Evolutionary conservation across 2,329 filamentous ascomycete genomes (phyloP).

Genomic region (Fusarium brachygibbosum): DNA sequence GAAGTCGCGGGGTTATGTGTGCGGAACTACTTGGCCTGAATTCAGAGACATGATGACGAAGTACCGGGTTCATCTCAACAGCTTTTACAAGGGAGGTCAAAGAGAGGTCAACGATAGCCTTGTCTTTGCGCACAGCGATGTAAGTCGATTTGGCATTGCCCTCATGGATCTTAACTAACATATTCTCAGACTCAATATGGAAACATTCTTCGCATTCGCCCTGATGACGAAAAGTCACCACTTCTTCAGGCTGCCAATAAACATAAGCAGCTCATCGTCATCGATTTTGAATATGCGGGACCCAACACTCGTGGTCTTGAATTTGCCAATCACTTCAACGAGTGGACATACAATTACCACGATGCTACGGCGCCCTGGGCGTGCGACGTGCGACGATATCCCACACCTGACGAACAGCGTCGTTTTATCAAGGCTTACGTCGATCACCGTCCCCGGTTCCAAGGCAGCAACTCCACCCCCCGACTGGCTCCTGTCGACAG

Average conservation of each 20-base stretch:
- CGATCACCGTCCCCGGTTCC: conserved; percentile 79
- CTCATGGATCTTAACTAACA: conserved; percentile 19
- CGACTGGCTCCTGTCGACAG: conserved; percentile 62
- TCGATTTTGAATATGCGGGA: conserved; percentile 97
- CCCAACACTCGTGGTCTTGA: conserved; percentile 89
- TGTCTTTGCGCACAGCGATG: conserved; percentile 98
- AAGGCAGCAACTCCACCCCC: conserved; percentile 62
- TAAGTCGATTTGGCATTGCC: conserved; percentile 60
- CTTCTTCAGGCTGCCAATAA: conserved; percentile 90
- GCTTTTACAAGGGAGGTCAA: conserved; percentile 74
- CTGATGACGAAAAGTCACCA: conserved; percentile 82
- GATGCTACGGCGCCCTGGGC: conserved; percentile 73
- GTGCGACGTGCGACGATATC: conserved; percentile 79
- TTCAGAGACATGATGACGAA: conserved; percentile 82
- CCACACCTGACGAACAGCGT: conserved; percentile 82
- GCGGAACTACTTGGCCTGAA: conserved; percentile 83
- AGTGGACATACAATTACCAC: conserved; percentile 99
- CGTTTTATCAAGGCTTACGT: conserved; percentile 91
- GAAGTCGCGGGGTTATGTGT: conserved; percentile 81
- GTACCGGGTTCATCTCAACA: conserved; percentile 81
- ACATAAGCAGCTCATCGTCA: conserved; percentile 96
- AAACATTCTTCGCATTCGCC: conserved; percentile 85
- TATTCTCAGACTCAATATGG: conserved; percentile 89
- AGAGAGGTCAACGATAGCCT: conserved; percentile 78
- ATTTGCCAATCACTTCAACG: conserved; percentile 97